Evolutionary conservation across 768 basidiomycete species (phyloP).

Genomic region (Leccinum uliginosum): DNA sequence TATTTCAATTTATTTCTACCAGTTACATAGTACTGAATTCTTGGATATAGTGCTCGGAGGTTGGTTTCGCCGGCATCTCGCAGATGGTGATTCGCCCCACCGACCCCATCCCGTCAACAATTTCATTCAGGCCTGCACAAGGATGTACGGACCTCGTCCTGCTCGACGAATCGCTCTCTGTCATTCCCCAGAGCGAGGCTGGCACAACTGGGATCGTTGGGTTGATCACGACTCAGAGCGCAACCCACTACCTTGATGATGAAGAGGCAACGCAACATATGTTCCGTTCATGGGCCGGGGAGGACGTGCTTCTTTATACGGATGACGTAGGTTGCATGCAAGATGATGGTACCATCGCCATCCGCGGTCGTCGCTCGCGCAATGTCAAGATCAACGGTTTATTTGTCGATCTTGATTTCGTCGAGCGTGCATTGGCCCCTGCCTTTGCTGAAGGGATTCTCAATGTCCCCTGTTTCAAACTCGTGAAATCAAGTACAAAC

Average conservation of each 20-base stretch:
- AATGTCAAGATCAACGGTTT: slow-evolving; percentile 15
- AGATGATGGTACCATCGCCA: slow-evolving; percentile 10
- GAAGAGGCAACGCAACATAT: slow-evolving; percentile 12
- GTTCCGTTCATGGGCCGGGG: slow-evolving; percentile 14
- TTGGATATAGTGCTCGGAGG: slow-evolving; percentile 11
- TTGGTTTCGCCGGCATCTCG: slow-evolving; percentile 14
- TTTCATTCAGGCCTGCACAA: slow-evolving; percentile 9
- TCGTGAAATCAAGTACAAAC: slow-evolving; percentile 9
- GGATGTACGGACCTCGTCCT: slow-evolving; percentile 12
- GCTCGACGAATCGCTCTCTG: slow-evolving; percentile 13
- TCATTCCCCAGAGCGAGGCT: slow-evolving; percentile 2
- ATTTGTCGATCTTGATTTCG: slow-evolving; percentile 15
- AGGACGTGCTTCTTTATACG: slow-evolving; percentile 12
- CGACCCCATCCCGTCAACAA: slow-evolving; percentile 8
- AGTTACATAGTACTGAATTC: background rate
- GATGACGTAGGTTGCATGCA: slow-evolving; percentile 17
- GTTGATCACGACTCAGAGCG: slow-evolving; percentile 10
- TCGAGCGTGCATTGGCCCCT: slow-evolving; percentile 15
- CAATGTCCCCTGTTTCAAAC: slow-evolving; percentile 8
- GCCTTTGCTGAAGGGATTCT: slow-evolving; percentile 8
- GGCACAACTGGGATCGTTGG: slow-evolving; percentile 9
- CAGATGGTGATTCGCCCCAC: slow-evolving; percentile 13
- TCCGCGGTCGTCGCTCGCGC: slow-evolving; percentile 13
- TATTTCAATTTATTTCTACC: background rate
- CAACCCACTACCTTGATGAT: slow-evolving; percentile 11